Evolutionary conservation across 2,329 filamentous ascomycete genomes (phyloP), one percentile per base, ranked within the genome.

Genomic region (Cladophialophora bantiana): DNA sequence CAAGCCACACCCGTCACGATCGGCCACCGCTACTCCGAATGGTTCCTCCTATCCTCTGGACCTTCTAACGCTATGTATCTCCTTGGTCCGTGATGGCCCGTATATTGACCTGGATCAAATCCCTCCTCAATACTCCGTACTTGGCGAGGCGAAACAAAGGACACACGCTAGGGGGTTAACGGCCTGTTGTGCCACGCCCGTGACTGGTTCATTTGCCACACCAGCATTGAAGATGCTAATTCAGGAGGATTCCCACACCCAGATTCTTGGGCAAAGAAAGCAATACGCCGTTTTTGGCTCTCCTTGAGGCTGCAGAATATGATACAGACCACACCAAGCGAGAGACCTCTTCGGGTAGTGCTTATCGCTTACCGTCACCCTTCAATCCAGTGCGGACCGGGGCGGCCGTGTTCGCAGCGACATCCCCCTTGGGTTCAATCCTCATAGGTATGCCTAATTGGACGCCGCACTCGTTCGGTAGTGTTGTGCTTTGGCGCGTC

Each of bases 1-100:
- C 10, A 20, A 50, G 45, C 45, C 45, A 50, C 45, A 50, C 20
- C 20, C 45, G 26, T 50, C 45, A 50, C 45, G 45, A 50, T 50
- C 45, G 45, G 45, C 45, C 26, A 10, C 7, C 45, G 20, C 45
- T 20, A 50, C 26, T 26, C 45, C 45, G 45, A 20, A 50, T 20
- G 45, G 45, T 12, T 26, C 18, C 45, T 50, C 15, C 5, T 5
- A 13, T 42, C 38, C 9, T 50, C 18, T 26, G 26, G 26, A 20
- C 45, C 3, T 50, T 50, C 10, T 26, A 26, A 26, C 26, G 2
- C 26, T 26, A 26, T 3, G 26, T 2, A 26, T 26, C 26, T 2
- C 2, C 26, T 26, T 26, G 26, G 18, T 18, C 26, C 9, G 20
- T 26, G 18, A 26, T 50, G 45, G 20, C 45, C 45, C 15, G 45